Evolutionary conservation across 768 basidiomycete species (phyloP), one percentile per base, ranked within the genome.

Genomic region (Russula sp.): DNA sequence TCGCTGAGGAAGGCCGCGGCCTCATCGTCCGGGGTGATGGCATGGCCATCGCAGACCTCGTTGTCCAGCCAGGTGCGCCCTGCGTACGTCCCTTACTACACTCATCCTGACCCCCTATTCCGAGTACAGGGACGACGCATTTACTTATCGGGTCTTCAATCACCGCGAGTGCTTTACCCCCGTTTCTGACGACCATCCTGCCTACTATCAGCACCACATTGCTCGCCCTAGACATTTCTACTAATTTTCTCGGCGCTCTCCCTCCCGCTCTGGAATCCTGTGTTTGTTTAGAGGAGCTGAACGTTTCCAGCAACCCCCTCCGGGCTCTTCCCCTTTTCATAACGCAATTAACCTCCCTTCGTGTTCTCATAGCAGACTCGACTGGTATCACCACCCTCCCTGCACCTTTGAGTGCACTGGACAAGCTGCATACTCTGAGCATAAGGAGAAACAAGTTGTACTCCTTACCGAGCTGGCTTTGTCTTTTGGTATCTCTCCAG

Each of bases 381-480:
- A 98, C 93, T 63, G 89, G 89, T 37, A 84, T 98, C 67, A 76
- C 75, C 61, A 86, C 84, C 3, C 75, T 99, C 10, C 92, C 95
- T 3, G 81, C 85, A 57, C 80, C 87, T 27, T 79, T 98, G 45
- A 82, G 79, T 32, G 79, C 84, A 49, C 82, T 98, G 14, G 84
- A 86, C 66, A 86, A 83, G 68, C 79, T 99, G 40, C 94, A 97
- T 72, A 95, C 94, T 11, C 82, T 93, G 68, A 94, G 94, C 71
- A 75, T 96, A 59, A 86, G 95, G 51, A 78, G 89, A 70, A 99
- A 99, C 76, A 88, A 88, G 72, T 79, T 99, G 70, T 81, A 89
- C 67, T 83, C 88, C 7, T 82, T 98, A 18, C 95, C 97, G n/a
- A 85, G 89, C 65, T 99, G 97, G 96, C 80, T 99, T 51, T 93